Conservation (phyloP, 768 basidiomycete genomes). For the Hydnum rufescens region DNA sequence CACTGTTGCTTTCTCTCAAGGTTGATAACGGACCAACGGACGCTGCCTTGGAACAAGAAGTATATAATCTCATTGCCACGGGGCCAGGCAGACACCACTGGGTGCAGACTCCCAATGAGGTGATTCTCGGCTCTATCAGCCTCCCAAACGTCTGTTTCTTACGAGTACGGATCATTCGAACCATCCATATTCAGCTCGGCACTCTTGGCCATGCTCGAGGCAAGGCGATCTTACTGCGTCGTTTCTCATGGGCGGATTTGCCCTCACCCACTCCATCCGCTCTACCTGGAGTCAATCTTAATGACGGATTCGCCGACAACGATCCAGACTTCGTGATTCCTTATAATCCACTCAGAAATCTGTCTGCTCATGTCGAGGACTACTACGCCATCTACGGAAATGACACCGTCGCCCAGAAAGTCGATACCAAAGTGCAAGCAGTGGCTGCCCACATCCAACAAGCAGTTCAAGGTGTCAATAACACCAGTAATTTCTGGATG, state of each 20-base stretch:
- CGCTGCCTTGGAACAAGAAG: constrained; percentile 23
- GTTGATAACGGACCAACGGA: constrained; percentile 29
- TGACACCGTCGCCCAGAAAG: not conserved
- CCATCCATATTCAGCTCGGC: constrained; percentile 3
- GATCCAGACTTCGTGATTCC: constrained; percentile 20
- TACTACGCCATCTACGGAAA: constrained; percentile 10
- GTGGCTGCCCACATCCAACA: not conserved
- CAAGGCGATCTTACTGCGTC: constrained; percentile 31
- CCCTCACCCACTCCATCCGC: constrained; percentile 4
- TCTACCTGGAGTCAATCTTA: constrained; percentile 19
- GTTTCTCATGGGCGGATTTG: constrained; percentile 17
- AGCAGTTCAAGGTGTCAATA: not conserved
- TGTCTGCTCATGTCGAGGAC: constrained; percentile 11
- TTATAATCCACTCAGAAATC: constrained; percentile 5
- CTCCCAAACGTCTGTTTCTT: not conserved
- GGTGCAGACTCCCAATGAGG: constrained; percentile 26
- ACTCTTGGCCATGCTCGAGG: constrained; percentile 34
- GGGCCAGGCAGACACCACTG: constrained; percentile 25
- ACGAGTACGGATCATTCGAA: not conserved
- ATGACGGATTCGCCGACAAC: constrained; percentile 30
- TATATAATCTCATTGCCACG: constrained; percentile 25
- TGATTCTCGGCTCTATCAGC: constrained; percentile 11
- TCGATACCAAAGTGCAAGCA: not conserved
- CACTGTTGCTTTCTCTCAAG: constrained; percentile 31
- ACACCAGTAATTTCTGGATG: not conserved